Evolutionary conservation across 2,329 filamentous ascomycete genomes (phyloP).

Genomic region (Rasamsonia emersonii): DNA sequence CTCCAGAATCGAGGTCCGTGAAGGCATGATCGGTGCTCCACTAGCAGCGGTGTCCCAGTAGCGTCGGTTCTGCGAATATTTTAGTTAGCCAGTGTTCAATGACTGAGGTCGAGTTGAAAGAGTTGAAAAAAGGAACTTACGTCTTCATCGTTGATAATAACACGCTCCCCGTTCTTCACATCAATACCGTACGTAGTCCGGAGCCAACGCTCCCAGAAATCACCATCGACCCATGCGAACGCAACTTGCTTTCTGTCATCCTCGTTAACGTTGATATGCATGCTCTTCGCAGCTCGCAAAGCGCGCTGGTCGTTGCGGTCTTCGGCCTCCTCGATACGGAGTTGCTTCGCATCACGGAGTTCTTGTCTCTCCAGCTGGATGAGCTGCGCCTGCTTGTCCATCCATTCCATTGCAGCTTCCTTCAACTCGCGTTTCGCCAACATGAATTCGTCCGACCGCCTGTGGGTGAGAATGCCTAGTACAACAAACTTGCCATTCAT

Average conservation of each 20-base stretch:
- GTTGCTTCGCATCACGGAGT: constrained; percentile 84
- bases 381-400: constrained; percentile 86
- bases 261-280: constrained; percentile 83
- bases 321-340: constrained; percentile 92
- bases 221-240: constrained; percentile 95
- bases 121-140: constrained; percentile 52
- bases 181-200: constrained; percentile 90
- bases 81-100: constrained; percentile 28
- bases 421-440: constrained; percentile 82
- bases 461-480: constrained; percentile 74
- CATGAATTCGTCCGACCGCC: constrained; percentile 69
- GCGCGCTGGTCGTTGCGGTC: constrained; percentile 86
- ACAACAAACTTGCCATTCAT: constrained; percentile 96
- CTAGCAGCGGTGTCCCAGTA: constrained; percentile 93
- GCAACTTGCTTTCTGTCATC: constrained; percentile 79
- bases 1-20: constrained; percentile 82
- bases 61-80: constrained; percentile 59
- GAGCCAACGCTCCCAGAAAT: constrained; percentile 97
- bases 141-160: constrained; percentile 95
- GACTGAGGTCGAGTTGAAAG: neutral
- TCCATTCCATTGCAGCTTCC: constrained; percentile 92
- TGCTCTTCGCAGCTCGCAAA: constrained; percentile 76
- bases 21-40: constrained; percentile 81
- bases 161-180: constrained; percentile 73
- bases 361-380: constrained; percentile 93